Conservation (phyloP, 805 yeast species). For the Starmerella geochares region DNA sequence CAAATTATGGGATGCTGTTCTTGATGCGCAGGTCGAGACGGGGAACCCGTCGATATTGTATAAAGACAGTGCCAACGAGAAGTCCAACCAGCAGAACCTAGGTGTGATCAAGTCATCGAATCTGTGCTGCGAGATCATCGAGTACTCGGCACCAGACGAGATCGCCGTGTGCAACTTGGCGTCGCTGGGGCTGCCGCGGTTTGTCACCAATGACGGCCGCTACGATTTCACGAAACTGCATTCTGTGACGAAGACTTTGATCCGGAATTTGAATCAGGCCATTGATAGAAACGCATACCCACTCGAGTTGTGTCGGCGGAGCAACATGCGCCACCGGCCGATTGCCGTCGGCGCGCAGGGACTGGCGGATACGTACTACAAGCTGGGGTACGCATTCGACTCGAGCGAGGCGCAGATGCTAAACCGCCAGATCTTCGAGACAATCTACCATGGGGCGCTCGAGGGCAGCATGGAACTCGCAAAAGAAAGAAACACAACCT, state of each 20-base stretch:
- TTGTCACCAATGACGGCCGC: conserved; percentile 40
- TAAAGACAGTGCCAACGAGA: conserved; percentile 81
- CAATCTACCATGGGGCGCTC: conserved; percentile 84
- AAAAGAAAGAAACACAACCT: conserved; percentile 46
- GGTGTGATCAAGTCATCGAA: conserved; percentile 88
- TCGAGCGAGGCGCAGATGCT: conserved; percentile 59
- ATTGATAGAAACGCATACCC: conserved; percentile 82
- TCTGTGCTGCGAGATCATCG: conserved; percentile 83
- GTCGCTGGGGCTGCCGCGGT: conserved; percentile 78
- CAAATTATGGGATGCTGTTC: conserved; percentile 71
- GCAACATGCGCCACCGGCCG: conserved; percentile 75
- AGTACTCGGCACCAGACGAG: conserved; percentile 76
- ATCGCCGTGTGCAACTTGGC: conserved; percentile 91
- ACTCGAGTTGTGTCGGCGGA: conserved; percentile 51
- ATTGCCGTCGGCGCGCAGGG: conserved; percentile 94
- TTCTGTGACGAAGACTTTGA: conserved; percentile 57
- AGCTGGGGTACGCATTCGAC: conserved; percentile 68
- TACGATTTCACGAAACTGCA: conserved; percentile 67
- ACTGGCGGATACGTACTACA: conserved; percentile 73
- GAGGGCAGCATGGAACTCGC: conserved; percentile 80
- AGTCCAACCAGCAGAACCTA: conserved; percentile 78
- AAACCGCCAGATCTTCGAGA: conserved; percentile 78
- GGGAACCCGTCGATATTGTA: conserved; percentile 91
- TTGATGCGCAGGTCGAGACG: conserved; percentile 86
- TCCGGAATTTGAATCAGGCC: conserved; percentile 63